Conservation (phyloP, 192 early-diverging fungal genomes). For the Paraglomus brasilianum region DNA sequence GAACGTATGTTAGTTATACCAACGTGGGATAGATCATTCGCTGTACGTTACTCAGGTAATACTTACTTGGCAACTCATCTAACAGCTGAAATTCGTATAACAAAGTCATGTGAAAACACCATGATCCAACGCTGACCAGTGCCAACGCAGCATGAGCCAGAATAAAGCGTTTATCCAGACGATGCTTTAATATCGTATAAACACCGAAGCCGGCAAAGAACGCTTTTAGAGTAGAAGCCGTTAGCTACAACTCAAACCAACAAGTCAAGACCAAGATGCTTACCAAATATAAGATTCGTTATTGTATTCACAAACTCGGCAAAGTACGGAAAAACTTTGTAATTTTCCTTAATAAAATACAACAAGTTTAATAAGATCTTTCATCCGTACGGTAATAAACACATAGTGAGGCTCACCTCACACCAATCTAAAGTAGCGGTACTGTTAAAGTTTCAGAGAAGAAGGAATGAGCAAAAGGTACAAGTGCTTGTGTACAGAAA, state of each 20-base stretch:
- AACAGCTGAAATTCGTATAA: slow-evolving; percentile 68
- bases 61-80: slow-evolving; percentile 78
- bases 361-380: neutral
- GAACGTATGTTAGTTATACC: neutral
- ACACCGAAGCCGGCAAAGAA: slow-evolving; percentile 60
- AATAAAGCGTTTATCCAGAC: slow-evolving; percentile 53
- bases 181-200: slow-evolving; percentile 46
- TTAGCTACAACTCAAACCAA: neutral
- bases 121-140: slow-evolving; percentile 70
- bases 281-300: slow-evolving; percentile 65
- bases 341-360: slow-evolving; percentile 58
- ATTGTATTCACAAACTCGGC: slow-evolving; percentile 80
- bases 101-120: slow-evolving; percentile 78
- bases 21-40: neutral
- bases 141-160: slow-evolving; percentile 59
- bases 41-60: neutral
- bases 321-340: slow-evolving; percentile 64
- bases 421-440: slow-evolving; percentile 75
- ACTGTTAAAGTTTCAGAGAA: slow-evolving; percentile 23
- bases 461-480: no score
- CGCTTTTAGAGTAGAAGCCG: slow-evolving; percentile 33
- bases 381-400: neutral
- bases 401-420: slow-evolving; percentile 52
- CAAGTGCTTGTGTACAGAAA: no score
- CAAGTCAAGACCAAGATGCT: slow-evolving; percentile 1